phyloP scores from a whole-genome alignment of 2,329 filamentous ascomycete genomes.

The Calonectria henricotiae region DNA sequence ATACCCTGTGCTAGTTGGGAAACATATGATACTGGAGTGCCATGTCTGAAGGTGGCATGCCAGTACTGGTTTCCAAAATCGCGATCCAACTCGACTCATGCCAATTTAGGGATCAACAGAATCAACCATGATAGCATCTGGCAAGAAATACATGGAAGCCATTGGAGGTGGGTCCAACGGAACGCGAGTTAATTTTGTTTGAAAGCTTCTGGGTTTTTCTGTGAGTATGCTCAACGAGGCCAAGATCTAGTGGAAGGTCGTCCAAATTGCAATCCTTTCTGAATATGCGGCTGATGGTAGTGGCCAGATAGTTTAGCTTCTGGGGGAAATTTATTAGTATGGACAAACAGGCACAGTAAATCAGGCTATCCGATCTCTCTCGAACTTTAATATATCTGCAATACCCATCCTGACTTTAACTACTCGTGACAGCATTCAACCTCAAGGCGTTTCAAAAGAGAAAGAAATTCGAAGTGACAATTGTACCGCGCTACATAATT shows the following conservation, averaged over 20 bases:
- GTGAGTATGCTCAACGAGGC: background rate
- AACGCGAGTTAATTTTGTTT: background rate
- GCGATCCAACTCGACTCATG: no score
- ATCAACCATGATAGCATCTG: no score
- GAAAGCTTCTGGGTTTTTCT: background rate
- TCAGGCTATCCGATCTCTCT: background rate
- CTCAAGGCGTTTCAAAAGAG: no score
- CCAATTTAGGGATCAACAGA: no score
- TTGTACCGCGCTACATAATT: no score
- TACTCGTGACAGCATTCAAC: no score
- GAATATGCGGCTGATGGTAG: background rate
- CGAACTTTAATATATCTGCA: background rate
- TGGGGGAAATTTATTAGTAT: background rate
- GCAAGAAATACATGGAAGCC: background rate
- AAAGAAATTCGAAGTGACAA: no score
- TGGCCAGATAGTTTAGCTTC: background rate
- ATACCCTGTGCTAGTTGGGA: no score
- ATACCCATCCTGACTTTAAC: no score
- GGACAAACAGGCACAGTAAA: background rate
- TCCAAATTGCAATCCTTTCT: background rate
- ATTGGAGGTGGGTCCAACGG: background rate
- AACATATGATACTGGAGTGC: no score
- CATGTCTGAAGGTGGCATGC: no score
- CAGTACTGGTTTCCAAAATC: no score
- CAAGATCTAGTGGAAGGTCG: background rate